Evolutionary conservation across 2,329 filamentous ascomycete genomes (phyloP).

Genomic region (Paecilomyces formosus): DNA sequence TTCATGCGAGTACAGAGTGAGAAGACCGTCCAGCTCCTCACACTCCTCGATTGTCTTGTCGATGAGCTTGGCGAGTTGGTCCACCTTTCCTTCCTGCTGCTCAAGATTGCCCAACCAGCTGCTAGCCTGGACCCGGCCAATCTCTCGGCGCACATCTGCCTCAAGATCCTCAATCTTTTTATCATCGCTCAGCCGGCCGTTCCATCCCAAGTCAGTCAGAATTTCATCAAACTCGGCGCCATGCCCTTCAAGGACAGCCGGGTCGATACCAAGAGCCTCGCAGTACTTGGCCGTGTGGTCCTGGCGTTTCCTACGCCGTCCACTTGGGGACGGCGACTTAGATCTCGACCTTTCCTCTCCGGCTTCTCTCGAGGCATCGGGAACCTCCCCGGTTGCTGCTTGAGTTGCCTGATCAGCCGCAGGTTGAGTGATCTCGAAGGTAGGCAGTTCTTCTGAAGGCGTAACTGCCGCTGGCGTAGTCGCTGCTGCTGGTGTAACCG

Average conservation of each 20-base stretch:
- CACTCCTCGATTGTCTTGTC: conserved; percentile 90
- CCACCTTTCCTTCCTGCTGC: conserved; percentile 83
- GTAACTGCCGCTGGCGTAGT: conserved; percentile 9
- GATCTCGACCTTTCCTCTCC: conserved; percentile 22
- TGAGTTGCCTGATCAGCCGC: conserved; percentile 21
- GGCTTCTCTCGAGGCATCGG: conserved; percentile 15
- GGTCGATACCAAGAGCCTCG: conserved; percentile 68
- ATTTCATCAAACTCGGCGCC: conserved; percentile 75
- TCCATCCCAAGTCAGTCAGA: conserved; percentile 84
- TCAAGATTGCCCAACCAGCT: conserved; percentile 80
- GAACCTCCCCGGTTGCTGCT: conserved; percentile 12
- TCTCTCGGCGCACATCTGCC: conserved; percentile 74
- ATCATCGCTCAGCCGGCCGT: conserved; percentile 65
- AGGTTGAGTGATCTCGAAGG: conserved; percentile 31
- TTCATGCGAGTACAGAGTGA: conserved; percentile 92
- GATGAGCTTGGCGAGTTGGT: conserved; percentile 76
- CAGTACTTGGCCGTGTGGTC: conserved; percentile 75
- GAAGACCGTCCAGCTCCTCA: conserved; percentile 87
- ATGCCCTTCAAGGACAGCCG: conserved; percentile 64
- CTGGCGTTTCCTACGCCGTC: conserved; percentile 53
- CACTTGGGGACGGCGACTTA: conserved; percentile 34
- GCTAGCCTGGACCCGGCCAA: conserved; percentile 84
- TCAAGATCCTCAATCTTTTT: conserved; percentile 75
- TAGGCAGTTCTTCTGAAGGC: conserved; percentile 20
- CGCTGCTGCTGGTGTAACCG: conserved; percentile 2